Evolutionary conservation across 2,329 filamentous ascomycete genomes (phyloP).

Genomic region (Whalleya microplaca): DNA sequence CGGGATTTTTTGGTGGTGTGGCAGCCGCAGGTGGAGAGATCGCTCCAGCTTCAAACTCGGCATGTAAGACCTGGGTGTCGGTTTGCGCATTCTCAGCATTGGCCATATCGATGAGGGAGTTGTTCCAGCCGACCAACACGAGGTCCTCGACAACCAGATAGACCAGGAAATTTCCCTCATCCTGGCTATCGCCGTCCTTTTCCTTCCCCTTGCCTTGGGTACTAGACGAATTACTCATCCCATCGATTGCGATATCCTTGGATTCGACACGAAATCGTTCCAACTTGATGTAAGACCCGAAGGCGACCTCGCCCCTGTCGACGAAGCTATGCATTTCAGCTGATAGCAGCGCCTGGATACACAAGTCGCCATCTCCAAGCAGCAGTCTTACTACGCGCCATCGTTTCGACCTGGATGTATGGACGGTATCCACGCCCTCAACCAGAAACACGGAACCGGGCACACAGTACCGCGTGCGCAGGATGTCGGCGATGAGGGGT

Average conservation of each 20-base stretch:
- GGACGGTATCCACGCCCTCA: conserved; percentile 45
- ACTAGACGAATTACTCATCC: background rate
- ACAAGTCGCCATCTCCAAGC: conserved; percentile 57
- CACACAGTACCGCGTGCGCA: conserved; percentile 52
- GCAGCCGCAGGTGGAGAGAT: background rate
- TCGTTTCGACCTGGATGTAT: conserved; percentile 40
- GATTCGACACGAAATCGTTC: conserved; percentile 44
- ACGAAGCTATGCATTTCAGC: conserved; percentile 53
- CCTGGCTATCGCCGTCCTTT: conserved; percentile 4
- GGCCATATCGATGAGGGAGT: conserved; percentile 40
- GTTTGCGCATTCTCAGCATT: conserved; percentile 6
- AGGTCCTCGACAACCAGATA: conserved; percentile 52
- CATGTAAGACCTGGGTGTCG: background rate
- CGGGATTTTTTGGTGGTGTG: background rate
- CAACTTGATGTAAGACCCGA: conserved; percentile 55
- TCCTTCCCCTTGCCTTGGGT: conserved; percentile 7
- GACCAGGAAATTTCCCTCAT: conserved; percentile 37
- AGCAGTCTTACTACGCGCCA: conserved; percentile 53
- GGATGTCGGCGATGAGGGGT: conserved; percentile 52
- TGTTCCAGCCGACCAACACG: conserved; percentile 52
- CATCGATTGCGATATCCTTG: conserved; percentile 15
- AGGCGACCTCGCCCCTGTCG: conserved; percentile 47
- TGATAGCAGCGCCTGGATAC: conserved; percentile 56
- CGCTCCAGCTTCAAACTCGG: background rate
- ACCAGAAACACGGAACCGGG: conserved; percentile 55